Evolutionary conservation across 1,139 yeast species (phyloP).

Genomic region (Sugiyamaella japonica): DNA sequence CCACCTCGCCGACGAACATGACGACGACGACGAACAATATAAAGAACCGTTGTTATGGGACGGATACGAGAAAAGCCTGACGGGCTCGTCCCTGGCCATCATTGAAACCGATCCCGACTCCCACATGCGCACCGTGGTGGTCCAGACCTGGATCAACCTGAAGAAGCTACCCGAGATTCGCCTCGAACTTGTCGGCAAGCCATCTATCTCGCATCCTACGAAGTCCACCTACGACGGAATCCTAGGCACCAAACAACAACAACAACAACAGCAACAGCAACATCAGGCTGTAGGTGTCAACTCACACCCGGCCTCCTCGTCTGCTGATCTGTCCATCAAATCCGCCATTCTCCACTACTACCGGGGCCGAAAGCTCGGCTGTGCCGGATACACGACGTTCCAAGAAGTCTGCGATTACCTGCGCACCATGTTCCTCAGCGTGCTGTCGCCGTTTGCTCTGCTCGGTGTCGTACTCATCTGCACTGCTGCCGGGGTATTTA

Average conservation of each 20-base stretch:
- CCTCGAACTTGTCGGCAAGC: conserved; percentile 1
- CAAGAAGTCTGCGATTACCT: conserved; percentile 26
- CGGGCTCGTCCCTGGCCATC: conserved; percentile 21
- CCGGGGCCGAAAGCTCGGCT: conserved; percentile 24
- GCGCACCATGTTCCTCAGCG: conserved; percentile 28
- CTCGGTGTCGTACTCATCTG: conserved; percentile 26
- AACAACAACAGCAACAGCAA: not conserved
- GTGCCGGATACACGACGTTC: conserved; percentile 21
- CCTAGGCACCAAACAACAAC: not conserved
- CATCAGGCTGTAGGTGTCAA: too few species aligned
- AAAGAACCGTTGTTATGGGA: conserved; percentile 27
- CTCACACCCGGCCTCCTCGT: not conserved
- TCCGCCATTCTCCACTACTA: conserved; percentile 27
- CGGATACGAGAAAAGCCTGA: conserved; percentile 20
- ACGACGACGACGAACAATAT: conserved; percentile 27
- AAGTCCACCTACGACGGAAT: conserved; percentile 1
- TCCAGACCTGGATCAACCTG: conserved; percentile 10
- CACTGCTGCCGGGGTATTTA: conserved; percentile 29
- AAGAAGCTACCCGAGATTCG: conserved; percentile 8
- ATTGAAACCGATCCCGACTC: conserved; percentile 17
- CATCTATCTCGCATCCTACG: not conserved
- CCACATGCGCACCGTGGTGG: not conserved
- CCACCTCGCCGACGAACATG: not conserved
- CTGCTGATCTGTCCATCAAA: conserved; percentile 15
- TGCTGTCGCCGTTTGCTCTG: conserved; percentile 31